Base-by-base conservation (phyloP, 495 filamentous ascomycete species). In the Evansstolkia leycettana region DNA sequence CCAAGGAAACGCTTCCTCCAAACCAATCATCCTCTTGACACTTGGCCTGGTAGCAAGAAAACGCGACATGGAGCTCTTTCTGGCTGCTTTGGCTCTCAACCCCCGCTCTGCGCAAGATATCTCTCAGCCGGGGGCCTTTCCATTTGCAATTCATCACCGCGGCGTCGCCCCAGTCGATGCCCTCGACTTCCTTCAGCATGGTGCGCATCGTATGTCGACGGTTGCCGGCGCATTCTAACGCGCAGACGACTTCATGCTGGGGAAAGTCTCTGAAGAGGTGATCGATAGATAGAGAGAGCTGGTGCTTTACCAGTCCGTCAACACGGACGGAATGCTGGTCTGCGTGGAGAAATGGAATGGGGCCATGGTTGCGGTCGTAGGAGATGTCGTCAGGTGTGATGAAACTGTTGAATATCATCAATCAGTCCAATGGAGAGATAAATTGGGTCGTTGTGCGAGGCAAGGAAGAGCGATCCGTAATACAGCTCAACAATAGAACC, bases 121-220 rank as follows among this genome's bases (percentile, higher is more conserved):
- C 73, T n/a, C 48, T 45, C 4, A 80, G 54, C 12, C 62, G 52
- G 1, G 72, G 73, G 2, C 75, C 75, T 20, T 47, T 59, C 72
- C 72, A 79, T 33, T 44, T 62, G 34, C 70, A 72, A 37, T 78
- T 80, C 67, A 77, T 78, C 8, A 78, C 67, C 1, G 73, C 76
- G 19, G 64, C 73, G 36, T 78, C 73, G 18, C 60, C 62, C 75
- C 75, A 80, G 41, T 80, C 72, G 28, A 80, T 70, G 0, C 75
- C 75, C 33, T 67, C 49, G 17, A 77, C 73, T 47, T 78, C 75
- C 41, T 70, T 70, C 3, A 78, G 46, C 31, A 67, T 47, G 0
- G 71, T 77, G 13, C 75, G 69, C 76, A 79, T 79, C 14, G 72
- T 74, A 40, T 77, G 73, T 2, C 76, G 67, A 5, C 75, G 56